phyloP scores from a whole-genome alignment of 495 filamentous ascomycete genomes.

The Hypoxylon perforatum region DNA sequence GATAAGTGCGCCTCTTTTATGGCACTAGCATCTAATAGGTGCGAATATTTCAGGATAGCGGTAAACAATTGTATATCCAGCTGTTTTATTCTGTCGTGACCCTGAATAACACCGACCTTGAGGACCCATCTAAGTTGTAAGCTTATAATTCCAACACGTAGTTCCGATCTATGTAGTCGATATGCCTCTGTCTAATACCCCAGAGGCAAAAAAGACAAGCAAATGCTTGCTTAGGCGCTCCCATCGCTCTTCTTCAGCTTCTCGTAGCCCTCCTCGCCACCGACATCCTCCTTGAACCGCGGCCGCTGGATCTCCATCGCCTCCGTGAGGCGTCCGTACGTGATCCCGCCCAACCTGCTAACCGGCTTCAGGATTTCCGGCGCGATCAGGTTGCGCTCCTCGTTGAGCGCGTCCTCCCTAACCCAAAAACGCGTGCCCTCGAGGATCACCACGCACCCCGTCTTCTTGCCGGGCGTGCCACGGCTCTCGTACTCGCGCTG shows the following conservation, averaged over 20 bases:
- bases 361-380: slow-evolving; percentile 77
- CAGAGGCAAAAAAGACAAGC: too few relatives aligned
- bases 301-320: slow-evolving; percentile 82
- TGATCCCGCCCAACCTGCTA: slow-evolving; percentile 83
- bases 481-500: slow-evolving; percentile 80
- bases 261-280: slow-evolving; percentile 51
- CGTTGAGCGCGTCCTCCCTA: slow-evolving; percentile 86
- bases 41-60: too few relatives aligned
- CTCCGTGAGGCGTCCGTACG: slow-evolving; percentile 77
- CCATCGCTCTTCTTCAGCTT: slow-evolving; percentile 45
- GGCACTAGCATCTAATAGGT: too few relatives aligned
- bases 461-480: slow-evolving; percentile 73
- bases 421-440: slow-evolving; percentile 92
- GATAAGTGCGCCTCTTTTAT: too few relatives aligned
- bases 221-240: too few relatives aligned
- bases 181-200: not conserved
- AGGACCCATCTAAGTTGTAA: too few relatives aligned
- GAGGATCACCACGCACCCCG: slow-evolving; percentile 77
- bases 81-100: too few relatives aligned
- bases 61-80: too few relatives aligned
- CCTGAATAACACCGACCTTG: too few relatives aligned
- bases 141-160: too few relatives aligned
- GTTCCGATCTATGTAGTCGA: too few relatives aligned
- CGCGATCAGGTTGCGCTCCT: slow-evolving; percentile 77
- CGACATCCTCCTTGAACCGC: slow-evolving; percentile 65